Percentiles rank a stretch among this genome's conserved stretches.
Evolutionary conservation across 306 rosid genomes (phyloP).

Genomic region (Sicyos baderoa): DNA sequence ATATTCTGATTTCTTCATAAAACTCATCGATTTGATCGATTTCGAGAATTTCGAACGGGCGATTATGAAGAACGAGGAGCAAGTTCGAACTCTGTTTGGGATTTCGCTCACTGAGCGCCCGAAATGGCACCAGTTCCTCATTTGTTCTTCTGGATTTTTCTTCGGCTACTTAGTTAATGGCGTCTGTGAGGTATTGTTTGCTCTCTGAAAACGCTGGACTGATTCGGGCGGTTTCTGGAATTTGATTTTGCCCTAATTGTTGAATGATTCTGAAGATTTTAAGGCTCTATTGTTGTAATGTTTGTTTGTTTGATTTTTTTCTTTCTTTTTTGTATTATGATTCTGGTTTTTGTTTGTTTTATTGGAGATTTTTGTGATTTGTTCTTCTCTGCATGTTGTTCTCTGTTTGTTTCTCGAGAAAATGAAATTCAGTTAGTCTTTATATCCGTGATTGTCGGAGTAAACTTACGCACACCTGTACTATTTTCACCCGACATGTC

Average conservation of each 20-base stretch:
- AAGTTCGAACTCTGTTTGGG: conserved; percentile 68
- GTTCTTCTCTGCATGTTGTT: neutral
- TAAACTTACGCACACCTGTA: no score
- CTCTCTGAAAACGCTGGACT: conserved; percentile 4
- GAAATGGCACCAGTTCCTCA: conserved; percentile 81
- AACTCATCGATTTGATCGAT: no score
- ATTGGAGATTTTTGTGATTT: neutral
- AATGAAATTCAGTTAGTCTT: neutral
- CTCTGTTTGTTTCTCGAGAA: conserved; percentile 5
- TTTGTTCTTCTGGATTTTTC: conserved; percentile 94
- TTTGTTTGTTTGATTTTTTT: neutral
- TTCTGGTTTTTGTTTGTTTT: neutral
- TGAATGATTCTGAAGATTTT: neutral
- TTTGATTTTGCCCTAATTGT: no score
- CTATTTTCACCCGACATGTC: no score
- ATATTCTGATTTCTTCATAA: neutral
- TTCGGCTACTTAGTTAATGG: conserved; percentile 95
- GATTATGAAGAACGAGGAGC: conserved; percentile 69
- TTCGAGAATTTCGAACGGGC: neutral
- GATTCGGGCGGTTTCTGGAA: neutral
- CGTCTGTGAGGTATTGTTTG: conserved; percentile 64
- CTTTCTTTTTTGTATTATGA: no score
- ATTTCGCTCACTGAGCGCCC: conserved; percentile 82
- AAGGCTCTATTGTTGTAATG: neutral
- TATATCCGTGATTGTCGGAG: no score